Base-by-base conservation (phyloP, 805 yeast species). In the Myxozyma mucilagina region DNA sequence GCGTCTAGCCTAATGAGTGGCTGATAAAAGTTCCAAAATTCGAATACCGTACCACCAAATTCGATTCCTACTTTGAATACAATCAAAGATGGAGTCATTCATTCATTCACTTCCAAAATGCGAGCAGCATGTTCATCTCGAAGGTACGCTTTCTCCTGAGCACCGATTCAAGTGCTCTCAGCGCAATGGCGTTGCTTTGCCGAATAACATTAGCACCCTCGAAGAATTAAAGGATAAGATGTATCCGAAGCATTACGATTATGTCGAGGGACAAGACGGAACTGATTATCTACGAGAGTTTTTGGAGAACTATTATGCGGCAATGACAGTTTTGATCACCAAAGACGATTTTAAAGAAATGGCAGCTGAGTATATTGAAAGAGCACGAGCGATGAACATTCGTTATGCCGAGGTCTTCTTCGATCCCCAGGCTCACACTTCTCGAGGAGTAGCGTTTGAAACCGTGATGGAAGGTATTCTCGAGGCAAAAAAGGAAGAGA, bases 351-450 rank as follows among this genome's bases (percentile, higher is more conserved):
- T 88, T 73, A 85, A 79, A 65, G 88, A 87, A 66, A 77, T 89
- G 67, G 90, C 93, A 9, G 84, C 84, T 54, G 65, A 62, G 38
- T 70, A 69, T 57, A 63, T 70, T 47, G 57, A 54, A 9, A 41
- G 52, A 43, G 71, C 71, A 13, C 58, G 69, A 16, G 42, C 24
- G 11, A 71, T 70, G 59, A 72, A 72, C 9, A 66, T 69, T 16
- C 72, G 71, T 58, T 96, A 89, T 71, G 82, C 90, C 1, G 96
- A 89, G 74, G 84, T 85, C 0, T 89, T 89, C 72, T 89, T 87
- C 68, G 96, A 89, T 71, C 96, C 96, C 18, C 96, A 89, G 75
- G 90, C 90, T 10, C 96, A 89, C 69, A 79, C 87, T 34, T 85
- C 83, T 57, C 79, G 96, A 67, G 87, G 85, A 10, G 75, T 89